phyloP scores from a whole-genome alignment of 768 basidiomycete genomes.

The Tylopilus plumbeoviolaceoides region DNA sequence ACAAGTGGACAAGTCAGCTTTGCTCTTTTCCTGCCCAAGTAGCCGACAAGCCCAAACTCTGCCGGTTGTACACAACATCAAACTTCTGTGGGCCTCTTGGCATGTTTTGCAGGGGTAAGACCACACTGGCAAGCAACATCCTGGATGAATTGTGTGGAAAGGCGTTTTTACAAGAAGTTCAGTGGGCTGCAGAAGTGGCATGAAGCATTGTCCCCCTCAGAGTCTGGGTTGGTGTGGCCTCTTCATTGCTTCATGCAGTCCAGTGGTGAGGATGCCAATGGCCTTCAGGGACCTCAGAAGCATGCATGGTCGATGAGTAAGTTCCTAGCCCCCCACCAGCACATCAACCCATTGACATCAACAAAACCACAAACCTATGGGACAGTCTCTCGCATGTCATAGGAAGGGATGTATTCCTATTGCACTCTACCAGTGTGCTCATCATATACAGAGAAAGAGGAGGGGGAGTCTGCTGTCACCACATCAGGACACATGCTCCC shows the following conservation, averaged over 20 bases:
- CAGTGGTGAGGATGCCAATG: not conserved
- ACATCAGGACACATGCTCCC: not conserved
- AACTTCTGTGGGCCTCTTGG: too few species aligned
- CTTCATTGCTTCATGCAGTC: not conserved
- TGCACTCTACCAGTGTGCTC: not conserved
- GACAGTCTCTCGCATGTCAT: not conserved
- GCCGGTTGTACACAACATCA: too few species aligned
- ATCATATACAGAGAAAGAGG: not conserved
- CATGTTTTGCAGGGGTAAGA: too few species aligned
- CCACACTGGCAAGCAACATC: not conserved
- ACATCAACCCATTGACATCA: not conserved
- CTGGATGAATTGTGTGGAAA: not conserved
- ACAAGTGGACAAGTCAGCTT: not conserved
- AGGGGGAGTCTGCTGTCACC: not conserved
- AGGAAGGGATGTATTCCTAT: not conserved
- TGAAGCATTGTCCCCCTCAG: accelerated
- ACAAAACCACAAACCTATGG: not conserved
- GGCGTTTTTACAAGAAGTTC: not conserved
- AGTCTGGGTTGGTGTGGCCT: not conserved
- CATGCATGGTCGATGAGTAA: not conserved
- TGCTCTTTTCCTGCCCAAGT: not conserved
- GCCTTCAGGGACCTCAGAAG: not conserved
- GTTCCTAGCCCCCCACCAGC: not conserved
- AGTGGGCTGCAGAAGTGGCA: not conserved
- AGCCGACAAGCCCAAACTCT: not conserved